Conservation (phyloP, 352 stramenopile genomes). For the Phytophthora chlamydospora region DNA sequence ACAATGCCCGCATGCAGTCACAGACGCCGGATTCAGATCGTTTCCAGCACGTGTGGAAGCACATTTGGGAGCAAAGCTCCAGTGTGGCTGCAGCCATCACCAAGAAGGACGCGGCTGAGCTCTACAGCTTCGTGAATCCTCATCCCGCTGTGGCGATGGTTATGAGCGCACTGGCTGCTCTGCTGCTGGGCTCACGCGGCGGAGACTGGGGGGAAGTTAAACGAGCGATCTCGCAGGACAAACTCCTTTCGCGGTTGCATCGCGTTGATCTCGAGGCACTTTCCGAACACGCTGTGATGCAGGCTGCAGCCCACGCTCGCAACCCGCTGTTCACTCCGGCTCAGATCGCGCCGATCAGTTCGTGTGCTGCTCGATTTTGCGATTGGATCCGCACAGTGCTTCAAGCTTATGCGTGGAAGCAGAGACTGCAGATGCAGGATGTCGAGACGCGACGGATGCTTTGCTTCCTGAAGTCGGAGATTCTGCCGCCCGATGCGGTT, state of each 20-base stretch:
- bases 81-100: slow-evolving; percentile 38
- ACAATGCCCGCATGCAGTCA: neutral
- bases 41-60: slow-evolving; percentile 40
- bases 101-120: slow-evolving; percentile 77
- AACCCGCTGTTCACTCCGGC: slow-evolving; percentile 73
- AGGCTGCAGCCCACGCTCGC: slow-evolving; percentile 52
- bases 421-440: slow-evolving; percentile 46
- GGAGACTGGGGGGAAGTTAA: slow-evolving; percentile 56
- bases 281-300: slow-evolving; percentile 34
- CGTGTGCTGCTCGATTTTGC: slow-evolving; percentile 88
- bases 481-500: slow-evolving; percentile 35
- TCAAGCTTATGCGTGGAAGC: slow-evolving; percentile 75
- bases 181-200: slow-evolving; percentile 54
- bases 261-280: slow-evolving; percentile 53
- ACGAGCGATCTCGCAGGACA: slow-evolving; percentile 67
- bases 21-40: slow-evolving; percentile 5
- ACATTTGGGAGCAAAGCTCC: slow-evolving; percentile 44
- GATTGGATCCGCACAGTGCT: slow-evolving; percentile 81
- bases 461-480: slow-evolving; percentile 57
- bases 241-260: slow-evolving; percentile 55
- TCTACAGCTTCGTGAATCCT: slow-evolving; percentile 83
- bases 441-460: slow-evolving; percentile 48
- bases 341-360: slow-evolving; percentile 82
- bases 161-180: slow-evolving; percentile 54
- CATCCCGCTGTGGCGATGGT: slow-evolving; percentile 85